These are phyloP conservation scores for Yarrowia divulgata DNA, from an alignment of 805 yeast species.

Conservation along the genomic window DNA sequence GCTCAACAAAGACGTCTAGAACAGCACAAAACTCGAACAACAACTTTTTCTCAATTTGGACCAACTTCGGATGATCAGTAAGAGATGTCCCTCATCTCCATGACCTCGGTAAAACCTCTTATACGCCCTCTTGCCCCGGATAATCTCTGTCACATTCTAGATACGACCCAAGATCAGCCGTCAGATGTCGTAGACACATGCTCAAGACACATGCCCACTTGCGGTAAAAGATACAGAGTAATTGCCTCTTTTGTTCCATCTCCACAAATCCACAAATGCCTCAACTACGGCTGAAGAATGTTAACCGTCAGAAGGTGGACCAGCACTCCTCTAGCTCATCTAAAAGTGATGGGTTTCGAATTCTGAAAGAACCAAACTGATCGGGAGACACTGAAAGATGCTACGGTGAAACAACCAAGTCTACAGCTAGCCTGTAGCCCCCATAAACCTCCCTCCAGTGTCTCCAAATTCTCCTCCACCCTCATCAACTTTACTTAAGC, in stretches of 20 bases:
- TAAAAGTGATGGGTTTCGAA: background rate
- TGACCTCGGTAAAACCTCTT: background rate
- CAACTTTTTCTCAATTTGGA: no score
- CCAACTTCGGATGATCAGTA: no score
- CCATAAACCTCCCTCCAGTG: no score
- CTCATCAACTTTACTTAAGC: background rate
- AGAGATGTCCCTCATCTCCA: background rate
- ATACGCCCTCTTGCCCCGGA: background rate
- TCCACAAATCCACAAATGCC: constrained; percentile 17
- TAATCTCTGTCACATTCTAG: background rate
- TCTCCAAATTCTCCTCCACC: background rate
- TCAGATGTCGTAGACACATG: background rate
- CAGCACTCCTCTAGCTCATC: background rate
- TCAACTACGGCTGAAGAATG: constrained; percentile 19
- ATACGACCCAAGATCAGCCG: background rate
- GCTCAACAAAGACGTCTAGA: no score
- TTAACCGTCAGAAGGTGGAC: background rate
- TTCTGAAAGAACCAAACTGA: background rate
- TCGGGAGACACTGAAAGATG: background rate
- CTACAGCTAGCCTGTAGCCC: background rate
- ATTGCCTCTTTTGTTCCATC: background rate
- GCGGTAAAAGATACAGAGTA: background rate
- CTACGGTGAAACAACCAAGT: no score
- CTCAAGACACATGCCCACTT: background rate
- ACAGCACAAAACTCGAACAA: no score